Evolutionary conservation across 768 basidiomycete genomes (phyloP).

Genomic region (Myochromella boudieri): DNA sequence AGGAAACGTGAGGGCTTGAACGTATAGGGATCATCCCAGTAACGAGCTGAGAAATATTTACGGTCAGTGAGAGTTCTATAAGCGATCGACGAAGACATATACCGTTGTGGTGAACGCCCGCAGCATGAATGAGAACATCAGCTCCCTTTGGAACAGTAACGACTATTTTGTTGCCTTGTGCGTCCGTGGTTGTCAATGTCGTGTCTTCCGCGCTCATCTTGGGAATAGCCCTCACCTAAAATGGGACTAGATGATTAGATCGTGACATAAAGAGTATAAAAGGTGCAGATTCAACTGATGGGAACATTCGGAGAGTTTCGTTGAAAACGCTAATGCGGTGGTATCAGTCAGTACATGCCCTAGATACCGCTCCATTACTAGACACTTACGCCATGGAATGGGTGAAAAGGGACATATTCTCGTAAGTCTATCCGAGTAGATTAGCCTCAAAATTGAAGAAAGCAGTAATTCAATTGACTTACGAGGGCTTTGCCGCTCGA

Average conservation of each 20-base stretch:
- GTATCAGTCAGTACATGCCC: not conserved
- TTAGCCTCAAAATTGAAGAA: not conserved
- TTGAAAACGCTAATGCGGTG: slow-evolving; percentile 47
- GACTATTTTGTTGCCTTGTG: slow-evolving; percentile 35
- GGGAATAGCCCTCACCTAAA: slow-evolving; percentile 40
- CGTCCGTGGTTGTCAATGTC: slow-evolving; percentile 30
- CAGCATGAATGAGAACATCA: slow-evolving; percentile 32
- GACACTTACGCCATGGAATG: slow-evolving; percentile 38
- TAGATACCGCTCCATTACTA: not conserved
- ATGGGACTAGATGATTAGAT: no score
- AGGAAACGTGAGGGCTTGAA: slow-evolving; percentile 51
- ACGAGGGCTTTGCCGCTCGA: slow-evolving; percentile 31
- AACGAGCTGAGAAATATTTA: slow-evolving; percentile 41
- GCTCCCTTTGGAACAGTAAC: slow-evolving; percentile 46
- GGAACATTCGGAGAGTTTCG: slow-evolving; percentile 49
- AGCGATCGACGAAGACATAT: slow-evolving; percentile 17
- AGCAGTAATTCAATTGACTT: slow-evolving; percentile 1
- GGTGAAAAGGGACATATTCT: slow-evolving; percentile 38
- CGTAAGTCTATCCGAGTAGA: no score
- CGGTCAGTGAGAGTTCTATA: not conserved
- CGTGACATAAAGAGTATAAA: no score
- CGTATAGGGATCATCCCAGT: slow-evolving; percentile 51
- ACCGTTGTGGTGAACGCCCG: slow-evolving; percentile 54
- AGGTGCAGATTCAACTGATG: slow-evolving; percentile 40
- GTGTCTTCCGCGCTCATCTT: slow-evolving; percentile 50